Evolutionary conservation across 2,329 filamentous ascomycete genomes (phyloP), one percentile per base, ranked within the genome.

Genomic region (Nemania sp.): DNA sequence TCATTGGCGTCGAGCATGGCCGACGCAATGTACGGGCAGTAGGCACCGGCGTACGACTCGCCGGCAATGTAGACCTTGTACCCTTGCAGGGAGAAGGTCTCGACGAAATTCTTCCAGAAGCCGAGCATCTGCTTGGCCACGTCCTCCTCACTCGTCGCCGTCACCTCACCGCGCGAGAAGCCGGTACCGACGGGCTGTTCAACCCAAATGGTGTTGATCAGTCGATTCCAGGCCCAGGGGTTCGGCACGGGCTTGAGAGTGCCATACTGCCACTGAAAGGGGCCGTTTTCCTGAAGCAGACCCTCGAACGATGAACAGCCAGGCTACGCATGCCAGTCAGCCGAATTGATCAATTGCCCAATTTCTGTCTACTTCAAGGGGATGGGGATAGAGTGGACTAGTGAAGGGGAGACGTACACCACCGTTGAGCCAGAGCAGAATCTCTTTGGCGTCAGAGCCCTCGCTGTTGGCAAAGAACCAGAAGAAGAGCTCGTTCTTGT

Each of bases 201-300:
- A 9, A 90, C 81, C 84, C 87, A 95, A 48, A 95, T 78, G 69
- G 93, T 84, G 73, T 93, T 92, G 54, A 90, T 90, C 37, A 94
- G 75, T 52, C 89, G 89, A 61, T 85, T 84, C 89, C 89, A 93
- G n/a, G 83, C 83, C 77, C 88, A 92, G 0, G 83, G 81, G 70
- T 92, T 92, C 46, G 79, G 76, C 0, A 86, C 79, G 0, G 90
- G 89, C 17, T 80, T 79, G 57, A 80, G 83, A 0, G 89, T 93
- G 35, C 91, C 91, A 12, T 85, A 80, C 70, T 89, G 84, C 88
- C 88, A 91, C 5, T 83, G 59, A 68, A 91, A 89, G 0, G 90
- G 88, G 0, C 91, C 90, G 67, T 92, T 93, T 68, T 94, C 90
- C 52, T 91, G 89, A 10, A 94, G 73, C 1, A 93, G 78, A 7